phyloP scores from a whole-genome alignment of 345 rosid genomes.

The Trapa bicornis region DNA sequence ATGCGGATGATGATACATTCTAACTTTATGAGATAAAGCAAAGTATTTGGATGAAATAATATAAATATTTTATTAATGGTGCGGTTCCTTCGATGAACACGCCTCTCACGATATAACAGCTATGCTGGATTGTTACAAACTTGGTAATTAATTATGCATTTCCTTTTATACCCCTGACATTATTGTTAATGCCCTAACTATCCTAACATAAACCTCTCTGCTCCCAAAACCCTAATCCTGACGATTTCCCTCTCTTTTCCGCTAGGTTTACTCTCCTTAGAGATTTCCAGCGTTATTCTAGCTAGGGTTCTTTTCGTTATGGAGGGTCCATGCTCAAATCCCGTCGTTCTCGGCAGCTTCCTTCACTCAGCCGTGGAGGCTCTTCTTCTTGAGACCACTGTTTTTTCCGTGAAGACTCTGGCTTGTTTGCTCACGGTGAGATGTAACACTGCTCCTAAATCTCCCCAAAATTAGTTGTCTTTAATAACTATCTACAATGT shows the following conservation, averaged over 20 bases:
- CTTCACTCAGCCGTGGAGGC: conserved; percentile 20
- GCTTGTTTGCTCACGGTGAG: conserved; percentile 29
- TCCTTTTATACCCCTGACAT: background rate
- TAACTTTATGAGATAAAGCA: too few species aligned
- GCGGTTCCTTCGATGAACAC: too few species aligned
- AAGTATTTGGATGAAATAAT: too few species aligned
- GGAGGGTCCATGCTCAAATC: conserved; percentile 13
- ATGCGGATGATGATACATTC: too few species aligned
- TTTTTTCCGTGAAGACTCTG: conserved; percentile 20
- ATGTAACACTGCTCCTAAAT: background rate
- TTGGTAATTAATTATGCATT: background rate
- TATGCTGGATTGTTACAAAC: too few species aligned
- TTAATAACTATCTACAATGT: background rate
- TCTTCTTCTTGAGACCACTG: conserved; percentile 21
- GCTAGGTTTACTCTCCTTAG: conserved; percentile 4
- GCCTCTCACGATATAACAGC: too few species aligned
- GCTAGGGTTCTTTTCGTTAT: conserved; percentile 6
- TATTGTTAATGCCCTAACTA: conserved; percentile 8
- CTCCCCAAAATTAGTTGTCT: background rate
- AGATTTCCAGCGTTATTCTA: background rate
- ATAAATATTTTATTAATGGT: too few species aligned
- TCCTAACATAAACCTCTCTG: conserved; percentile 23
- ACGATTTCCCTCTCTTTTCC: background rate
- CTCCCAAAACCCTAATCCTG: conserved; percentile 14
- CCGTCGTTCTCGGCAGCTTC: conserved; percentile 11